Conservation (phyloP, 208 protist genomes). For the Crithidia sp. region DNA sequence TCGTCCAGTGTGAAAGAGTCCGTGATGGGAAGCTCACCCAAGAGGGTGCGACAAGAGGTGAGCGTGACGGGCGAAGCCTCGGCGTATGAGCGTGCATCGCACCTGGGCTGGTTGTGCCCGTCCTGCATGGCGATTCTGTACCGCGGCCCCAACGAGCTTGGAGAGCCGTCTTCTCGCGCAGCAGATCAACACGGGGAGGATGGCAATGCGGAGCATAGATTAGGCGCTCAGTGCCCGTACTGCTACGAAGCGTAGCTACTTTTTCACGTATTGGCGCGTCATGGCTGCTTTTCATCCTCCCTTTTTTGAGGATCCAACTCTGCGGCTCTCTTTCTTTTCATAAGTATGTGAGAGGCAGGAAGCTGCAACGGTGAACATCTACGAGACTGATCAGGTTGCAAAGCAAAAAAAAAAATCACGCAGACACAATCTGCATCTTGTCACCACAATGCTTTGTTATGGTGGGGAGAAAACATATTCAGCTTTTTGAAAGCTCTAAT, state of each 20-base stretch:
- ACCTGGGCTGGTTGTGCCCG: slow-evolving; percentile 76
- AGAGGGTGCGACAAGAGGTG: slow-evolving; percentile 1
- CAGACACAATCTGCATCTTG: too few relatives aligned
- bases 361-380: too few relatives aligned
- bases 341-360: too few relatives aligned
- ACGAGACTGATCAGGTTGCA: too few relatives aligned
- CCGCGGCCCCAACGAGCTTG: slow-evolving; percentile 34
- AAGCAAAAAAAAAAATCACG: too few relatives aligned
- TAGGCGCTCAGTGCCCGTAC: slow-evolving; percentile 35
- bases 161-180: neutral
- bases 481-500: too few relatives aligned
- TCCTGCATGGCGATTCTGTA: slow-evolving; percentile 67
- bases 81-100: slow-evolving; percentile 20
- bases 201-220: neutral
- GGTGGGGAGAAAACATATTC: too few relatives aligned
- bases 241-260: slow-evolving; percentile 21
- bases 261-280: neutral
- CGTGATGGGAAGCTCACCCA: neutral
- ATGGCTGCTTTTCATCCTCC: too few relatives aligned
- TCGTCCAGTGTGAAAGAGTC: neutral
- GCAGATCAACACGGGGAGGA: slow-evolving; percentile 9
- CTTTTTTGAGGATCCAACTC: too few relatives aligned
- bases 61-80: neutral
- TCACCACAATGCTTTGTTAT: too few relatives aligned
- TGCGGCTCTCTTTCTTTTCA: too few relatives aligned